Percentiles rank a stretch among this genome's conserved stretches.
Conservation (phyloP, 306 rosid species). For the Gastrolobium villosum region DNA sequence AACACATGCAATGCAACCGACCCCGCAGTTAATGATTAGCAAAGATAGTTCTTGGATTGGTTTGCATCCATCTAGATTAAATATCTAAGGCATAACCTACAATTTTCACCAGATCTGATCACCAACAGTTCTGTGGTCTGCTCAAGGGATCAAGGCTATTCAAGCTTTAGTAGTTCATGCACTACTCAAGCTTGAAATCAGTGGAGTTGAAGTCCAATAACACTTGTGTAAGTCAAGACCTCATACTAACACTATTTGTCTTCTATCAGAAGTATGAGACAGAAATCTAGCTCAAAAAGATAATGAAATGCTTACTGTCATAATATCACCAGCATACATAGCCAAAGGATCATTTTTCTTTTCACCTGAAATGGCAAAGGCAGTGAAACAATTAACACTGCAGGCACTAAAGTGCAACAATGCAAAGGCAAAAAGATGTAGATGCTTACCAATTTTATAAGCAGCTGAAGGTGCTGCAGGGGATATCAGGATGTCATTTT, state of each 20-base stretch:
- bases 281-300: slow-evolving; percentile 30
- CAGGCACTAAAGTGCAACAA: not conserved
- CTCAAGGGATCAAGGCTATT: slow-evolving; percentile 3
- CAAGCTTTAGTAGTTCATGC: slow-evolving; percentile 14
- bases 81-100: slow-evolving; percentile 25
- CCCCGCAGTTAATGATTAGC: slow-evolving; percentile 23
- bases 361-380: slow-evolving; percentile 71
- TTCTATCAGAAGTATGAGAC: slow-evolving; percentile 5
- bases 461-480: slow-evolving; percentile 98
- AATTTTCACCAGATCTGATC: slow-evolving; percentile 15
- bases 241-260: slow-evolving; percentile 4
- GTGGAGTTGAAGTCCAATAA: slow-evolving; percentile 15
- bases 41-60: slow-evolving; percentile 7
- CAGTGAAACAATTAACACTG: slow-evolving; percentile 37
- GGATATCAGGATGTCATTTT: slow-evolving; percentile 89
- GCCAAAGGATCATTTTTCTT: slow-evolving; percentile 94
- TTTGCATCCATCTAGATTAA: slow-evolving; percentile 18
- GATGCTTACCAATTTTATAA: slow-evolving; percentile 81
- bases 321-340: slow-evolving; percentile 97
- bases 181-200: slow-evolving; percentile 15
- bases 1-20: slow-evolving; percentile 13
- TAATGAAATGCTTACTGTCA: slow-evolving; percentile 83
- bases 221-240: slow-evolving; percentile 12
- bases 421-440: slow-evolving; percentile 32
- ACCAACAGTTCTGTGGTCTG: slow-evolving; percentile 3